Evolutionary conservation across 2,329 filamentous ascomycete species (phyloP).

Genomic region (Penicillium sp.): DNA sequence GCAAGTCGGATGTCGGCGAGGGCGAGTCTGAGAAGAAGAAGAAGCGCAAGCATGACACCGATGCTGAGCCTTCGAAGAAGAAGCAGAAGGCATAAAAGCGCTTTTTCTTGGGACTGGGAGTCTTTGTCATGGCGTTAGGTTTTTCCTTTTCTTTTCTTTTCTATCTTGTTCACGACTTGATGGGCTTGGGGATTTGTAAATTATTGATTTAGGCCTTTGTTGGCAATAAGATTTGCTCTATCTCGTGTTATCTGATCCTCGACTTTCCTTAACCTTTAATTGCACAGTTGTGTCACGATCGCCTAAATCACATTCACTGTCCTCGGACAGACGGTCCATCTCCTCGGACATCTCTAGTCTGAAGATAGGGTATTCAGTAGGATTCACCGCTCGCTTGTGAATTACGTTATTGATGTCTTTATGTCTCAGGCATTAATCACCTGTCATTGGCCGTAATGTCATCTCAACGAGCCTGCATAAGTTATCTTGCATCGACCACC

Average conservation of each 20-base stretch:
- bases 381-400: too few relatives aligned
- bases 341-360: too few relatives aligned
- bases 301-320: too few relatives aligned
- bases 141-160: slow-evolving; percentile 29
- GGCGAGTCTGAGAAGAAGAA: slow-evolving; percentile 42
- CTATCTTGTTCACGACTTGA: slow-evolving; percentile 32
- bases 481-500: too few relatives aligned
- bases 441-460: too few relatives aligned
- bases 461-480: too few relatives aligned
- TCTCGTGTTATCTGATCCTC: slow-evolving; percentile 7
- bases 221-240: slow-evolving; percentile 22
- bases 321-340: too few relatives aligned
- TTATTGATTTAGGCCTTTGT: slow-evolving; percentile 35
- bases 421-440: too few relatives aligned
- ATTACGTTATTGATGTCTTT: too few relatives aligned
- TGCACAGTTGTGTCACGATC: not conserved
- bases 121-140: slow-evolving; percentile 40
- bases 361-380: too few relatives aligned
- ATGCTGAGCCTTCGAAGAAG: slow-evolving; percentile 43
- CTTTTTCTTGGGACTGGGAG: slow-evolving; percentile 35
- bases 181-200: slow-evolving; percentile 39
- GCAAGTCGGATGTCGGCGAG: slow-evolving; percentile 35
- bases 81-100: slow-evolving; percentile 41
- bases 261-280: not conserved
- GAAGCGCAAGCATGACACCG: slow-evolving; percentile 47